Base-by-base conservation (phyloP, 495 filamentous ascomycete genomes). In the Lepraria neglecta region DNA sequence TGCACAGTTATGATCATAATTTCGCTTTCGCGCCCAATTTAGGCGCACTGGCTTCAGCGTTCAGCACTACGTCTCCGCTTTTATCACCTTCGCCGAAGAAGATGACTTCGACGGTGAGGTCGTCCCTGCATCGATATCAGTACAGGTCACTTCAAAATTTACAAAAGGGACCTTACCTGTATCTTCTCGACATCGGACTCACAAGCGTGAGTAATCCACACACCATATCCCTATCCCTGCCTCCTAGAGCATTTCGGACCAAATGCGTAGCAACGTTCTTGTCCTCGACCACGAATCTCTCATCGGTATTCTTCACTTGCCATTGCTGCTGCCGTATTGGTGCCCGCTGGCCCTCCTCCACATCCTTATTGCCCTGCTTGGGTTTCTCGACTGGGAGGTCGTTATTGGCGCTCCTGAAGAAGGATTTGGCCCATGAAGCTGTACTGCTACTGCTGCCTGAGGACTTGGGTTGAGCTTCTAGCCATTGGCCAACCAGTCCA, bases 251-350 rank as follows among this genome's bases (percentile, higher is more conserved):
- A 73, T 99, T 99, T 55, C 95, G 82, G 45, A 97, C 89, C 31
- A 99, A 79, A 76, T 99, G 95, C 3, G 95, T 97, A 0, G 95
- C 95, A 3, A 85, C 92, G 64, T 99, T 99, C 74, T 91, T 91
- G 71, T 99, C 95, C 74, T 96, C 87, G 4, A 94, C 90, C 27
- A 95, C 88, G 64, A 97, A 99, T 31, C 92, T 81, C 65, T 86
- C 84, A 60, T 85, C 83, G 56, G 83, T 79, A 3, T 80, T 81
- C 31, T 83, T 81, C 17, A 92, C 83, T 57, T 82, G 79, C 81
- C 90, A 95, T 72, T 97, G 94, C 64, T 82, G 79, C 65, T 91
- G 82, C 61, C 95, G 86, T 67, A 96, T 87, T 0, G 94, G 94
- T 3, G 85, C 84, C 64, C 78, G 73, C 65, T 81, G 79, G 57